Conservation (phyloP, 2,329 filamentous ascomycete genomes). For the Penicillium sp. region DNA sequence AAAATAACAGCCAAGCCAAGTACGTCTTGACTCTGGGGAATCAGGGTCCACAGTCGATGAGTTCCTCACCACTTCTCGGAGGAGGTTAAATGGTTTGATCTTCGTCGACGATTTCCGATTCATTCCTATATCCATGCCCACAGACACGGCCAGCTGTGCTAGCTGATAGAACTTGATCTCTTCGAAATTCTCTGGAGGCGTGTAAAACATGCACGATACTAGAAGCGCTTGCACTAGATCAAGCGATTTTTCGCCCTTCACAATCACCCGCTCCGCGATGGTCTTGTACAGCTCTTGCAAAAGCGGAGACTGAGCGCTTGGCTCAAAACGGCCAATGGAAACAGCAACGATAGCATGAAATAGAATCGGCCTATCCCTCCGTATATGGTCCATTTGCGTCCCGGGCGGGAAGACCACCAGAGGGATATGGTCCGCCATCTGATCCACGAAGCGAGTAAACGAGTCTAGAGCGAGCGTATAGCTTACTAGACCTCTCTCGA, state of each 20-base stretch:
- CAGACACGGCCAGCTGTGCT: constrained; percentile 77
- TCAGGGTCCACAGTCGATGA: constrained; percentile 51
- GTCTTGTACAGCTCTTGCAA: constrained; percentile 72
- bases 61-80: constrained; percentile 48
- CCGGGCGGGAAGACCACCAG: constrained; percentile 62
- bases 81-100: constrained; percentile 37
- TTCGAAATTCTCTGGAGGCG: constrained; percentile 79
- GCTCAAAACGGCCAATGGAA: constrained; percentile 57
- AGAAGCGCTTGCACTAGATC: constrained; percentile 82
- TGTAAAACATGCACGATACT: constrained; percentile 81
- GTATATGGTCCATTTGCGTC: constrained; percentile 59
- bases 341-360: constrained; percentile 63
- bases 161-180: constrained; percentile 91
- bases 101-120: constrained; percentile 58
- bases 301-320: constrained; percentile 65
- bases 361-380: constrained; percentile 63
- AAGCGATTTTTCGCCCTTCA: constrained; percentile 78
- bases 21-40: constrained; percentile 61
- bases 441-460: constrained; percentile 61
- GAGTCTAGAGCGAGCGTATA: constrained; percentile 58
- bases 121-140: constrained; percentile 83
- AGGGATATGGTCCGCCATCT: constrained; percentile 61
- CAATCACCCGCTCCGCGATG: constrained; percentile 74
- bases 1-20: constrained; percentile 67
- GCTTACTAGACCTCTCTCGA: constrained; percentile 57